Percentiles rank a stretch among this genome's conserved stretches.
These are phyloP conservation scores for Warburgia ugandensis DNA, from an alignment of 164 flowering plant species.

Conservation along the genomic window DNA sequence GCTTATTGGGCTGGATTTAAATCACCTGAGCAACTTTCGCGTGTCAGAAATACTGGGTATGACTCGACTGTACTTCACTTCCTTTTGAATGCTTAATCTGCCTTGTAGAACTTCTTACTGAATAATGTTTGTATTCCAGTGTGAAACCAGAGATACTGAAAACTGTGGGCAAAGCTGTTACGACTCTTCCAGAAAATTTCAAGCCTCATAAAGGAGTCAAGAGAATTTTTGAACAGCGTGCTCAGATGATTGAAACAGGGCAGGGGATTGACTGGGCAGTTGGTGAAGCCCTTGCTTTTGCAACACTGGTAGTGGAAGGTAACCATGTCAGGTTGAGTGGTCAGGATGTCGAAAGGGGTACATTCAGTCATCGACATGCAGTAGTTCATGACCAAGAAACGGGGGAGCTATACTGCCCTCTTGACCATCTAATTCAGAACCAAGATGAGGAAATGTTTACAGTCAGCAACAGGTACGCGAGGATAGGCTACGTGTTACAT, in stretches of 20 bases:
- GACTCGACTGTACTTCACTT: too few relatives aligned
- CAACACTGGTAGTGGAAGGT: conserved; percentile 90
- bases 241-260: conserved; percentile 91
- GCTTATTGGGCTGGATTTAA: conserved; percentile 93
- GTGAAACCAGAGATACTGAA: conserved; percentile 94
- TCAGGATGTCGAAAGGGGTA: conserved; percentile 99
- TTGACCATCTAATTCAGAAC: conserved; percentile 77
- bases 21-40: conserved; percentile 94
- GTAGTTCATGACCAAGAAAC: conserved; percentile 96
- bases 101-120: too few relatives aligned
- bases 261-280: conserved; percentile 98
- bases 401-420: conserved; percentile 85
- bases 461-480: conserved; percentile 99
- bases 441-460: conserved; percentile 96
- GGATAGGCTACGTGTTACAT: too few relatives aligned
- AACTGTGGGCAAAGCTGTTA: conserved; percentile 88
- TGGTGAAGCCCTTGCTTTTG: conserved; percentile 85
- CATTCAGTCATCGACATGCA: conserved; percentile 98
- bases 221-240: conserved; percentile 81
- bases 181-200: conserved; percentile 71
- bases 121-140: conserved; percentile 29
- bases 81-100: too few relatives aligned
- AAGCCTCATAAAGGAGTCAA: conserved; percentile 95
- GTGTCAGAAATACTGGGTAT: conserved; percentile 93
- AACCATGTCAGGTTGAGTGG: conserved; percentile 98